Base-by-base conservation (phyloP, 306 rosid genomes). In the Arachis stenosperma region DNA sequence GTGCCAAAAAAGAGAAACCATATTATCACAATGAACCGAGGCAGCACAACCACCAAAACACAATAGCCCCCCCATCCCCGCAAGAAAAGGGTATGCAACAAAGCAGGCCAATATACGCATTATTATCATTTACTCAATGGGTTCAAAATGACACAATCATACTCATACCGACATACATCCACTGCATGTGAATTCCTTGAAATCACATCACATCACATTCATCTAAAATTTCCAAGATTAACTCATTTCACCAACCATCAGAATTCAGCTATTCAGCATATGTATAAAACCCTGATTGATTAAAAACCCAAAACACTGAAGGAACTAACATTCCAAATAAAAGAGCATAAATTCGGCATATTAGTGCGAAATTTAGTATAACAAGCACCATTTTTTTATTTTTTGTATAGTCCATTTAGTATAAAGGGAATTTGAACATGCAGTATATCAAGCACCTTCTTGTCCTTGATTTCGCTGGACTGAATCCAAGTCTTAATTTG, bases 401-500 rank as follows among this genome's bases (percentile, higher is more conserved):
- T 33, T 33, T 33, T 33, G 0, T 2, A 33, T 22, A 22, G 1
- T 33, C 37, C 37, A 33, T 33, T 33, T 5, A 52, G 7, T 2
- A 52, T 5, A 13, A 61, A 13, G 65, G 39, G 43, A 61, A 61
- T n/a, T 61, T 37, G 43, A 61, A 37, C 5, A 12, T 22, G 65
- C 65, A 37, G 13, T 2, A 37, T 61, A 42, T 42, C 3, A 39
- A 61, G 66, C 66, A 80, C 98, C 98, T 94, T 94, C 83, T 94
- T 94, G 27, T 94, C 98, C 81, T 94, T 94, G 72, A 94, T 91
- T 81, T 94, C 98, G 69, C 98, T 91, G 63, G 98, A 94, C 85
- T 94, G 98, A 76, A 94, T 91, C 98, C 97, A 94, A 12, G 97
- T 94, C 83, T 91, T 94, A 62, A 94, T 94, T 70, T 93, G 98